phyloP scores from a whole-genome alignment of 306 rosid species.

The Sesbania bispinosa region DNA sequence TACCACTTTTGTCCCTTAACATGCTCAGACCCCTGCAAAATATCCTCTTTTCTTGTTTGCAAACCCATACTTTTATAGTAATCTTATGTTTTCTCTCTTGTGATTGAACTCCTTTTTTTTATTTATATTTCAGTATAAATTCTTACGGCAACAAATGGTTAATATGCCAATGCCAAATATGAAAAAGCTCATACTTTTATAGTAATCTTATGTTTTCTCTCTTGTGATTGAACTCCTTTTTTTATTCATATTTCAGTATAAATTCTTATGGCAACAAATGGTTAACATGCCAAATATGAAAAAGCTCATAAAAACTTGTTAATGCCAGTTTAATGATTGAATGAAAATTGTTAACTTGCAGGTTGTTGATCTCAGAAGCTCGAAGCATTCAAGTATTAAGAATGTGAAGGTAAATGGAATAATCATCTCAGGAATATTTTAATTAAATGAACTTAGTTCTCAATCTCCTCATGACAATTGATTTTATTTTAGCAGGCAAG shows the following conservation, averaged over 20 bases:
- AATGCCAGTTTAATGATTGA: slow-evolving; percentile 32
- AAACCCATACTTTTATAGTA: slow-evolving; percentile 1
- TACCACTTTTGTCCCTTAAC: background rate
- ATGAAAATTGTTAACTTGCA: slow-evolving; percentile 44
- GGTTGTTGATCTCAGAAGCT: slow-evolving; percentile 85
- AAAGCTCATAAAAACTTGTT: background rate
- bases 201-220: background rate
- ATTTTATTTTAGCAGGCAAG: slow-evolving; percentile 46
- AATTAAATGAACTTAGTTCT: slow-evolving; percentile 10
- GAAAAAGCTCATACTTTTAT: background rate
- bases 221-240: slow-evolving; percentile 1
- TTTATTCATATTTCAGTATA: slow-evolving; percentile 5
- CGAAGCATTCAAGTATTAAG: slow-evolving; percentile 44
- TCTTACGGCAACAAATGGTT: slow-evolving; percentile 19
- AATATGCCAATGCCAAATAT: background rate
- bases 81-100: background rate
- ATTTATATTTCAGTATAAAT: slow-evolving; percentile 10
- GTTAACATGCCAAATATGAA: slow-evolving; percentile 7
- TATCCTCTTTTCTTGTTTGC: background rate
- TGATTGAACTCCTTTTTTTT: slow-evolving; percentile 3
- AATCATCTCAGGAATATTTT: slow-evolving; percentile 12
- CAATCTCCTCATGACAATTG: slow-evolving; percentile 18
- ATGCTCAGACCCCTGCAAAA: background rate
- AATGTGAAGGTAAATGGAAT: slow-evolving; percentile 54
- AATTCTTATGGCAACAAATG: slow-evolving; percentile 19